Evolutionary conservation across 495 filamentous ascomycete genomes (phyloP).

Genomic region (Penicillium arizonense): DNA sequence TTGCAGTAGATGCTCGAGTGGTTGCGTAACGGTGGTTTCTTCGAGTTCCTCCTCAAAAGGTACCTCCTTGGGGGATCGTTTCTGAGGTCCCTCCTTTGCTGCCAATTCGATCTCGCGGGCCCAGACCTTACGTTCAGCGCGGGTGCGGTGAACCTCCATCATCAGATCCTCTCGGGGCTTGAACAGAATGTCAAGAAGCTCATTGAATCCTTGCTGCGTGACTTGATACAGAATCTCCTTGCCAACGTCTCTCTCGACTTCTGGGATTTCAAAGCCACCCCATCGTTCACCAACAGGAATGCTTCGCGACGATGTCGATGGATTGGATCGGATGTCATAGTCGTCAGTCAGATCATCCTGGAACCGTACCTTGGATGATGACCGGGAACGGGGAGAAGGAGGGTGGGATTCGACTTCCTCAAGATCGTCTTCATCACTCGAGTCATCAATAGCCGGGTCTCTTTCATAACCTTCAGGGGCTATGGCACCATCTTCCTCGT

Average conservation of each 20-base stretch:
- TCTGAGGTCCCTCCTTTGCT: slow-evolving; percentile 28
- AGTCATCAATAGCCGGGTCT: slow-evolving; percentile 54
- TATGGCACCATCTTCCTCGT: slow-evolving; percentile 71
- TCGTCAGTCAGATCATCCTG: slow-evolving; percentile 68
- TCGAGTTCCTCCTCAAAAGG: slow-evolving; percentile 27
- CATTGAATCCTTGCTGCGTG: slow-evolving; percentile 86
- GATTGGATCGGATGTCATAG: slow-evolving; percentile 71
- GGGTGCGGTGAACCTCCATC: slow-evolving; percentile 64
- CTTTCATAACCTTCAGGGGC: slow-evolving; percentile 64
- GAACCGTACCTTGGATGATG: slow-evolving; percentile 83
- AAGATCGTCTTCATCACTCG: slow-evolving; percentile 28
- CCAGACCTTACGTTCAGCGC: slow-evolving; percentile 57
- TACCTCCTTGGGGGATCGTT: slow-evolving; percentile 12
- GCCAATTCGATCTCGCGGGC: slow-evolving; percentile 49
- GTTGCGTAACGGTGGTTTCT: slow-evolving; percentile 19
- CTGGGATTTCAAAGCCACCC: slow-evolving; percentile 80
- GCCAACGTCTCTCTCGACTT: slow-evolving; percentile 76
- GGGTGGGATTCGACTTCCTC: slow-evolving; percentile 48
- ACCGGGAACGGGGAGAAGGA: slow-evolving; percentile 67
- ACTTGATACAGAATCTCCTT: slow-evolving; percentile 90
- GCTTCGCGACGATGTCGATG: slow-evolving; percentile 75
- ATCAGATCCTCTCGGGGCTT: slow-evolving; percentile 75
- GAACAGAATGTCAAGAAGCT: slow-evolving; percentile 85
- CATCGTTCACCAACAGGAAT: slow-evolving; percentile 72
- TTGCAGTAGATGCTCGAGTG: slow-evolving; percentile 50